Evolutionary conservation across 2,329 filamentous ascomycete species (phyloP).

Genomic region (Cladosporium sp.): DNA sequence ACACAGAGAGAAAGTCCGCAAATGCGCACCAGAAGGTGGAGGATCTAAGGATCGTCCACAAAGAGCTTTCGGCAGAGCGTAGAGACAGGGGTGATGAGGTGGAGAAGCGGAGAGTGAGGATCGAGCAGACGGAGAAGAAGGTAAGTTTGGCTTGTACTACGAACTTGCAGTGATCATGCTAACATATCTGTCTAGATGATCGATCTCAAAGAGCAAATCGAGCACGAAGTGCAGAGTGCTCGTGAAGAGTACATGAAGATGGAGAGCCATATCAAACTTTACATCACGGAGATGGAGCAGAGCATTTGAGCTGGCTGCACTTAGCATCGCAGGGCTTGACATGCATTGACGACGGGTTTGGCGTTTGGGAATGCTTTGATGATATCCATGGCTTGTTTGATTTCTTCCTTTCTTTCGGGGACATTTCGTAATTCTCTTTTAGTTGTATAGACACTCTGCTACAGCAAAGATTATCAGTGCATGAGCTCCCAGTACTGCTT

Average conservation of each 20-base stretch:
- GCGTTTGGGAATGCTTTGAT: conserved; percentile 14
- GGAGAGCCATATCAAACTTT: conserved; percentile 94
- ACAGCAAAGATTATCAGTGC: neutral
- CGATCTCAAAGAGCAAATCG: conserved; percentile 95
- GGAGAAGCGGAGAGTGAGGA: conserved; percentile 86
- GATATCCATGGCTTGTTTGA: conserved; percentile 12
- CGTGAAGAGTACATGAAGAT: conserved; percentile 96
- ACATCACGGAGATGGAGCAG: conserved; percentile 99
- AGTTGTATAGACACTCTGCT: neutral
- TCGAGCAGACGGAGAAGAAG: conserved; percentile 99
- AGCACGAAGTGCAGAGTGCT: conserved; percentile 86
- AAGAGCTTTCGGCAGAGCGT: conserved; percentile 79
- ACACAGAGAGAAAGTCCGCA: conserved; percentile 77
- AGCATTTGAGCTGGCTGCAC: conserved; percentile 52
- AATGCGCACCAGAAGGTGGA: conserved; percentile 88
- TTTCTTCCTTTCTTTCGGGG: neutral
- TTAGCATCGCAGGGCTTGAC: too few species aligned
- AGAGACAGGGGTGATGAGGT: conserved; percentile 87
- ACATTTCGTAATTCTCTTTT: neutral
- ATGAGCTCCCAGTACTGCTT: neutral
- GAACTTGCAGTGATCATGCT: conserved; percentile 23
- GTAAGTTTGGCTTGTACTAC: conserved; percentile 51
- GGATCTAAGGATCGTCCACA: conserved; percentile 77
- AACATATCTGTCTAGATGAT: conserved; percentile 68
- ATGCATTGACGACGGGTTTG: neutral